These are phyloP conservation scores for Cystofilobasidium ferigula DNA, from an alignment of 768 basidiomycete genomes.

Conservation along the genomic window DNA sequence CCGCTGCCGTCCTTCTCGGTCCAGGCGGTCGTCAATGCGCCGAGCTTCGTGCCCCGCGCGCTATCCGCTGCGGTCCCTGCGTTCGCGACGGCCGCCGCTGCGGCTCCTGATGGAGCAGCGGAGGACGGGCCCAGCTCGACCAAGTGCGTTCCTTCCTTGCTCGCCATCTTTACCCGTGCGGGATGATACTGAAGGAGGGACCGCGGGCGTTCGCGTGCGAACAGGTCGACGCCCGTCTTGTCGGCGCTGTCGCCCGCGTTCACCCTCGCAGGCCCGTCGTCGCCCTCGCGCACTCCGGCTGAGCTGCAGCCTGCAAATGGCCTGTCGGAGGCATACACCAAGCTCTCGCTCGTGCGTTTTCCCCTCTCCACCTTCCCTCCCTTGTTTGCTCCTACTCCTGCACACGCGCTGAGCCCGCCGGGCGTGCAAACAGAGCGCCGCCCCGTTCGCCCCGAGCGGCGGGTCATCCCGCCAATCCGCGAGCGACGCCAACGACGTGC, in stretches of 20 bases:
- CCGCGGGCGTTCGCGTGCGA: background rate
- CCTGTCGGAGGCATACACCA: constrained; percentile 13
- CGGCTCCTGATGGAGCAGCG: constrained; percentile 39
- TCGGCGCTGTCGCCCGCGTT: constrained; percentile 22
- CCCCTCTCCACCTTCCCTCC: too few species aligned
- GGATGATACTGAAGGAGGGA: too few species aligned
- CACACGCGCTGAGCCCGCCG: too few species aligned
- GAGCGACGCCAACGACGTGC: background rate
- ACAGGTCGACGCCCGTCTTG: constrained; percentile 14
- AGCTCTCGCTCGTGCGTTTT: constrained; percentile 22
- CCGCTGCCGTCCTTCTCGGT: background rate
- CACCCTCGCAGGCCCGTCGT: constrained; percentile 1
- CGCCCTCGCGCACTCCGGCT: background rate
- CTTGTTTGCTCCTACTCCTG: background rate
- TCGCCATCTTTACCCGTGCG: too few species aligned
- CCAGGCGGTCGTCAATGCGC: background rate
- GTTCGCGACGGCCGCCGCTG: constrained; percentile 35
- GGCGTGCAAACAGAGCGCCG: constrained; percentile 12
- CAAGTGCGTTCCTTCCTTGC: background rate
- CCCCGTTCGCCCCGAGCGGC: constrained; percentile 5
- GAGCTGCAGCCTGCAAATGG: background rate
- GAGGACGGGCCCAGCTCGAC: constrained; percentile 23
- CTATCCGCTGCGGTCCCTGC: constrained; percentile 6
- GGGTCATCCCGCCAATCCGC: background rate
- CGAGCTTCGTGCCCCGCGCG: background rate